A percentile compares a stretch with the other conserved stretches of the same genome.
phyloP scores from a whole-genome alignment of 345 rosid species.

The Eucalyptus guilfoylei region DNA sequence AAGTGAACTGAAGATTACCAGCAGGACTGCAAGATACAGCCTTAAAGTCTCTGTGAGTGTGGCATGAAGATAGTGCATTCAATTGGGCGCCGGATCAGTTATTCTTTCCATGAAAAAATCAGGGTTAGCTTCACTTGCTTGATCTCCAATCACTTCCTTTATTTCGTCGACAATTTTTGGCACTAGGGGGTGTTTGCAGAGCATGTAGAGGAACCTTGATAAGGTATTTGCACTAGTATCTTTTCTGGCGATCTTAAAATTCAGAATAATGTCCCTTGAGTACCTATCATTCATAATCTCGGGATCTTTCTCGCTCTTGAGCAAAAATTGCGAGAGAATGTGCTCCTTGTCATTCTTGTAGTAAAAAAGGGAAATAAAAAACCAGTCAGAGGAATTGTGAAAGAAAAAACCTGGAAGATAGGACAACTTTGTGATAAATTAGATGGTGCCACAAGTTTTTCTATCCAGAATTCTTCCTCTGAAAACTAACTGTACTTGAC shows the following conservation, averaged over 20 bases:
- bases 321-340: conserved; percentile 46
- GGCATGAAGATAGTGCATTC: conserved; percentile 81
- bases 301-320: conserved; percentile 45
- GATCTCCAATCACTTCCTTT: conserved; percentile 12
- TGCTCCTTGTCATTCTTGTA: conserved; percentile 25
- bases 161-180: conserved; percentile 64
- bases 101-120: conserved; percentile 26
- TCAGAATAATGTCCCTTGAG: conserved; percentile 61
- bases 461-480: not conserved
- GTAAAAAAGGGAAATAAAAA: not conserved
- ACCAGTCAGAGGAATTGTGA: too few relatives aligned
- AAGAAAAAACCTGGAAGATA: too few relatives aligned
- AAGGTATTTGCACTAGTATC: conserved; percentile 37
- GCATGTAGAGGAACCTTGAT: not conserved
- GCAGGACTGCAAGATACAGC: conserved; percentile 54
- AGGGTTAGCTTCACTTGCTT: not conserved
- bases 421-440: too few relatives aligned
- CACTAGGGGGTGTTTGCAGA: not conserved
- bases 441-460: not conserved
- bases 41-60: conserved; percentile 66
- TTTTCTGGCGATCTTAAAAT: conserved; percentile 62
- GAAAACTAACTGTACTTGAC: not conserved
- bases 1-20: conserved; percentile 11
- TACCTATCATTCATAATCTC: conserved; percentile 49
- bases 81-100: conserved; percentile 18